phyloP scores from a whole-genome alignment of 2,329 filamentous ascomycete genomes.

The Diaporthe citriasiana region DNA sequence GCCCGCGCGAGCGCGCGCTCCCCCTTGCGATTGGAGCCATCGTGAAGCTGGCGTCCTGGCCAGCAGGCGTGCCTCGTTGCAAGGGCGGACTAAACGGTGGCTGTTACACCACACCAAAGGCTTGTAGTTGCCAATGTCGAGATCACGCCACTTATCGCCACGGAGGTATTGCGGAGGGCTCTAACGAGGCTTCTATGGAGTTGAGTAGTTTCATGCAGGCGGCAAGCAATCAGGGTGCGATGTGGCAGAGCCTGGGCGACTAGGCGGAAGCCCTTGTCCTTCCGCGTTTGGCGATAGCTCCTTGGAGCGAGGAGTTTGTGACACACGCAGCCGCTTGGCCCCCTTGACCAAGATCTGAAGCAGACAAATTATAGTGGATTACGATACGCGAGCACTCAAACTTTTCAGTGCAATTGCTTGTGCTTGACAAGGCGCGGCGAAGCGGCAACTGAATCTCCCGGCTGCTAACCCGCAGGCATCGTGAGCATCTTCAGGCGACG shows the following conservation, averaged over 20 bases:
- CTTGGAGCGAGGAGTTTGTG: conserved; percentile 18
- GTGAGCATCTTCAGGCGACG: background rate
- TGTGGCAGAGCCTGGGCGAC: conserved; percentile 26
- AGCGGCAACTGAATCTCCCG: background rate
- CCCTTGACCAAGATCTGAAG: background rate
- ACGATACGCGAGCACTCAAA: conserved; percentile 12
- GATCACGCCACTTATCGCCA: conserved; percentile 8
- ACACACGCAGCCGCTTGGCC: conserved; percentile 6
- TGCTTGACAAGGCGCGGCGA: background rate
- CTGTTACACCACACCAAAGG: conserved; percentile 4
- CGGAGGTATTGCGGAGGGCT: conserved; percentile 6
- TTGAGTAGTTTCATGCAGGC: conserved; percentile 25
- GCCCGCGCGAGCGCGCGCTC: background rate
- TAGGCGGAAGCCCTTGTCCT: conserved; percentile 20
- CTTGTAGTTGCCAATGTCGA: conserved; percentile 22
- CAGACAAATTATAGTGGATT: background rate
- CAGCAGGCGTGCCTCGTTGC: background rate
- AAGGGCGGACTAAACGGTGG: conserved; percentile 1
- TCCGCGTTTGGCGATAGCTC: conserved; percentile 5
- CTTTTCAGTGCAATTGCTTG: conserved; percentile 16
- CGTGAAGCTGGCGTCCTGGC: background rate
- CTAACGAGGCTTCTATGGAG: conserved; percentile 7
- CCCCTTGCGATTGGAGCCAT: background rate
- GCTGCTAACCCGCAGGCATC: background rate
- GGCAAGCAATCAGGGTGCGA: conserved; percentile 11